These are phyloP conservation scores for Platanthera zijinensis DNA, from an alignment of 106 monocot species.

Conservation along the genomic window DNA sequence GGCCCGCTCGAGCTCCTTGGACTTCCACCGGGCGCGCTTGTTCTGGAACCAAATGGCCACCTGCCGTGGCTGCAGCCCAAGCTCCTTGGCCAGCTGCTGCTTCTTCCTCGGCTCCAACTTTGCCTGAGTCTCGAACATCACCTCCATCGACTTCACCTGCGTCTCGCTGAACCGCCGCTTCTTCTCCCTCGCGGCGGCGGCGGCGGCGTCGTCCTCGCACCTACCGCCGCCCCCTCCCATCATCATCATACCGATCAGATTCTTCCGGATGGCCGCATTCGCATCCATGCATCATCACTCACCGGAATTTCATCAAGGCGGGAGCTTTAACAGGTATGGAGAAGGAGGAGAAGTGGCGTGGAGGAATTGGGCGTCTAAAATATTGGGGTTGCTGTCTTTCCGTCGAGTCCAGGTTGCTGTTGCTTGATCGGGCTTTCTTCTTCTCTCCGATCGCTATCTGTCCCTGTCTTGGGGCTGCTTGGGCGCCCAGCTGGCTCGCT, in stretches of 20 bases:
- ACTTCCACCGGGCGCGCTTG: conserved; percentile 69
- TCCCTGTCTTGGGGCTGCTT: not conserved
- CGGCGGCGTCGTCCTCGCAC: not conserved
- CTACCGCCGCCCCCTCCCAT: not conserved
- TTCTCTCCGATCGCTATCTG: not conserved
- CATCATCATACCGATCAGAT: not conserved
- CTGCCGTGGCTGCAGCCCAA: conserved; percentile 64
- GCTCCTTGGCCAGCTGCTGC: conserved; percentile 51
- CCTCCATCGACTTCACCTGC: conserved; percentile 56
- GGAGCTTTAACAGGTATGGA: not conserved
- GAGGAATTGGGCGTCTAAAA: not conserved
- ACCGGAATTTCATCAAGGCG: not conserved
- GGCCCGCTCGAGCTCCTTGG: conserved; percentile 69
- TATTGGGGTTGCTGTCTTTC: not conserved
- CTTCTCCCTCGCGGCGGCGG: conserved; percentile 14
- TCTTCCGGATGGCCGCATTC: not conserved
- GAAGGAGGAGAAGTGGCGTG: not conserved
- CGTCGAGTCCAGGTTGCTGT: not conserved
- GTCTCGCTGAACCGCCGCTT: conserved; percentile 58
- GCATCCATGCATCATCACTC: not conserved
- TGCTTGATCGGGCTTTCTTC: not conserved
- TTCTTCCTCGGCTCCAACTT: conserved; percentile 66
- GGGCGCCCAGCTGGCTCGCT: not conserved
- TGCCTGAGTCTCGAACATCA: conserved; percentile 57
- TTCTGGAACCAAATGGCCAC: conserved; percentile 90